Evolutionary conservation across 495 filamentous ascomycete species (phyloP).

Genomic region (Ramalina intermedia): DNA sequence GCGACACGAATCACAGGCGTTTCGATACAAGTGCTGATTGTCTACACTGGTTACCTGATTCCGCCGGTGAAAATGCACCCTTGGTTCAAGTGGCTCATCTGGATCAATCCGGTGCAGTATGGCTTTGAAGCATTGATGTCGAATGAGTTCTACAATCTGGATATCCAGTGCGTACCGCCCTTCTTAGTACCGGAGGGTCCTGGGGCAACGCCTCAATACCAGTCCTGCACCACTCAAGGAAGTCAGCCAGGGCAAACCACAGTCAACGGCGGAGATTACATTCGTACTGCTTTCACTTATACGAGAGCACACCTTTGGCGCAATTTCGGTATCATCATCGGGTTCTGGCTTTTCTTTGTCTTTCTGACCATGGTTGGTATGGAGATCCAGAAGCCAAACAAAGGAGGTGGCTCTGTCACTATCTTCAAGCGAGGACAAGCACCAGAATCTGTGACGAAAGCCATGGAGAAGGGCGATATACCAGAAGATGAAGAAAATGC

Average conservation of each 20-base stretch:
- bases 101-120: conserved; percentile 65
- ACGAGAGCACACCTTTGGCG: conserved; percentile 44
- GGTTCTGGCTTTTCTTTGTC: conserved; percentile 40
- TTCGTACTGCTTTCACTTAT: conserved; percentile 39
- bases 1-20: conserved; percentile 54
- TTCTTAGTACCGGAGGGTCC: conserved; percentile 49
- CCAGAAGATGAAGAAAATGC: conserved; percentile 35
- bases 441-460: conserved; percentile 36
- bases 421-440: conserved; percentile 51
- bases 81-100: conserved; percentile 68
- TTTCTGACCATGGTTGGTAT: conserved; percentile 45
- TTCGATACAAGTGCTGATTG: conserved; percentile 46
- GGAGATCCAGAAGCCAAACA: conserved; percentile 56
- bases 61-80: conserved; percentile 59
- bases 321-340: conserved; percentile 46
- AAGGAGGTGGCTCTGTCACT: conserved; percentile 54
- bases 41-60: conserved; percentile 75
- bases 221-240: conserved; percentile 47
- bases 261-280: conserved; percentile 40
- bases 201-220: conserved; percentile 36
- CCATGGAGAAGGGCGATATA: conserved; percentile 25
- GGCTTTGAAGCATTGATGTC: conserved; percentile 53
- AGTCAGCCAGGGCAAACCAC: conserved; percentile 31
- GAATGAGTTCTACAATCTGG: conserved; percentile 40
- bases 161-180: conserved; percentile 35